Conservation (phyloP, 2,329 filamentous ascomycete genomes). For the Byssothecium circinans region DNA sequence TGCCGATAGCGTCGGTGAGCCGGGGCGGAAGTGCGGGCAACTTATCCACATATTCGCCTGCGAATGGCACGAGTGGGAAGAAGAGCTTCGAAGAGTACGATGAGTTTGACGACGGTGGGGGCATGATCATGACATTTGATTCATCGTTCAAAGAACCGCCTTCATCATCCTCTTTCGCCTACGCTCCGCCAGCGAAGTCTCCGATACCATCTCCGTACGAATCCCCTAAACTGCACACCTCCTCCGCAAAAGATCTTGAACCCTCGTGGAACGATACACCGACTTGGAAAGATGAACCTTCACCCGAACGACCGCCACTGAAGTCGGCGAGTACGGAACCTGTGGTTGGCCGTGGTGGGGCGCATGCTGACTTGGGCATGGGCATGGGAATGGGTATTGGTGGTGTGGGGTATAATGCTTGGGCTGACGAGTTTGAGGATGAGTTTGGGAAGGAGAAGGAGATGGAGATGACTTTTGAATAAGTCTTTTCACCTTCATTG, state of each 20-base stretch:
- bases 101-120: constrained; percentile 35
- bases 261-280: constrained; percentile 12
- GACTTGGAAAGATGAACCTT: constrained; percentile 19
- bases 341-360: not conserved
- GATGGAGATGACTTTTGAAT: constrained; percentile 51
- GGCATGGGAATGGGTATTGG: not conserved
- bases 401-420: constrained; percentile 51
- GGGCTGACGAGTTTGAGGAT: constrained; percentile 51
- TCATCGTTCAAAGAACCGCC: constrained; percentile 35
- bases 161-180: not conserved
- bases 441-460: constrained; percentile 52
- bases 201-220: constrained; percentile 14
- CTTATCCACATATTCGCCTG: constrained; percentile 20
- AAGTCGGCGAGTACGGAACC: constrained; percentile 33
- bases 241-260: constrained; percentile 1
- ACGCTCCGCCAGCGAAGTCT: constrained; percentile 14
- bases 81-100: constrained; percentile 40
- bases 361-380: not conserved
- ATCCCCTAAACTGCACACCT: constrained; percentile 13
- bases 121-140: constrained; percentile 50
- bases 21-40: constrained; percentile 21
- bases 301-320: constrained; percentile 31
- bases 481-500: not conserved
- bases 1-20: constrained; percentile 16
- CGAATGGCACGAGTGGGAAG: constrained; percentile 12